Conservation (phyloP, 2,329 filamentous ascomycete genomes). For the Trichoderma brevicompactum region DNA sequence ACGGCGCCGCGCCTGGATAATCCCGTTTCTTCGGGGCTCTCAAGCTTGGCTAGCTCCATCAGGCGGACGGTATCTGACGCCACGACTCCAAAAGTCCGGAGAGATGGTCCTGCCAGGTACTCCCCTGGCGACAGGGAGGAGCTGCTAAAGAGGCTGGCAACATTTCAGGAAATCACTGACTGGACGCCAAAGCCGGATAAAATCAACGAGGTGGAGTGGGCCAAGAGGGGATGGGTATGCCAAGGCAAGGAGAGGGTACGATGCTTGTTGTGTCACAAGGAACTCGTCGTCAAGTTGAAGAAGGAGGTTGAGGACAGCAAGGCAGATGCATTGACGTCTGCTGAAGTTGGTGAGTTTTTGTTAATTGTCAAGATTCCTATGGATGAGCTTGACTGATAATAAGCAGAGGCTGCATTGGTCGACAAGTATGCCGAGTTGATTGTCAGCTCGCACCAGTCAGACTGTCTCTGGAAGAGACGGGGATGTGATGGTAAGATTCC, state of each 20-base stretch:
- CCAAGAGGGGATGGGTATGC: constrained; percentile 89
- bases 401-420: constrained; percentile 66
- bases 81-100: constrained; percentile 32
- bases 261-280: constrained; percentile 83
- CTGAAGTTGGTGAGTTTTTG: constrained; percentile 58
- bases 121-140: constrained; percentile 83
- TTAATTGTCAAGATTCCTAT: neutral
- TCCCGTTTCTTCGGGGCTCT: constrained; percentile 31
- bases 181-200: constrained; percentile 92
- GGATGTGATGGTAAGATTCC: constrained; percentile 80
- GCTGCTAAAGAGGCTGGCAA: constrained; percentile 79
- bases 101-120: constrained; percentile 65
- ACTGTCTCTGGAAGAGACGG: constrained; percentile 82
- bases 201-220: constrained; percentile 92
- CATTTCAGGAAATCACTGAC: constrained; percentile 86
- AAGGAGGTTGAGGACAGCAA: constrained; percentile 62
- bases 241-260: constrained; percentile 80
- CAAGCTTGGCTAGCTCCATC: constrained; percentile 33
- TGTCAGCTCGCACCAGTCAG: constrained; percentile 73
- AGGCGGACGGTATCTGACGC: constrained; percentile 33
- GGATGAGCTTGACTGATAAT: constrained; percentile 29
- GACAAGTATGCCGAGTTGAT: constrained; percentile 77
- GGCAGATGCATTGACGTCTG: constrained; percentile 57
- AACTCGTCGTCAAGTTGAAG: constrained; percentile 80
- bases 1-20: constrained; percentile 41